Percentiles rank a stretch among this genome's conserved stretches.
Conservation (phyloP, 1,284 basidiomycete species). For the Heterobasidion parviporum region DNA sequence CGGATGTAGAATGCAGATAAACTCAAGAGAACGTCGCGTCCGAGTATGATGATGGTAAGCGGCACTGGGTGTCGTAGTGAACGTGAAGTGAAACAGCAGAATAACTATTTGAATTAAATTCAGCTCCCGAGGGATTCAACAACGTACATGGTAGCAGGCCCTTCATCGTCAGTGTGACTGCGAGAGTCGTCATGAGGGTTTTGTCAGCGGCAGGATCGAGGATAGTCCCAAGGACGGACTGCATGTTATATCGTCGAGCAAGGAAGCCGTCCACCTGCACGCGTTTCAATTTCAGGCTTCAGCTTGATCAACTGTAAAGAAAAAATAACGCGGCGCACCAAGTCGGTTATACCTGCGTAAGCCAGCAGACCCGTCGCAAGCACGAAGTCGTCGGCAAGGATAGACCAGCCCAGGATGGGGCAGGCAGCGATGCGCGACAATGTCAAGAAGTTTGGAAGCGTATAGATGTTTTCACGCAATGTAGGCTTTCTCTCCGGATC, state of each 20-base stretch:
- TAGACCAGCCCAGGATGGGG: constrained; percentile 88
- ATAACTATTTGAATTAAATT: background rate
- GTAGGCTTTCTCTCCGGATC: constrained; percentile 8
- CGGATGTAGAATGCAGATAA: constrained; percentile 92
- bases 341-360: constrained; percentile 86
- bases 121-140: background rate
- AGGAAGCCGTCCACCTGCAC: constrained; percentile 82
- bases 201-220: constrained; percentile 98
- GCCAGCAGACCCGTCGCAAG: constrained; percentile 78
- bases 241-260: constrained; percentile 81
- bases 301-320: constrained; percentile 12
- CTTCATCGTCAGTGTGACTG: constrained; percentile 78
- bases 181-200: constrained; percentile 90
- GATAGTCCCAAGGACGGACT: constrained; percentile 86
- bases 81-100: background rate
- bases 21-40: constrained; percentile 82
- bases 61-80: constrained; percentile 49
- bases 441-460: constrained; percentile 89
- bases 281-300: background rate
- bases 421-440: constrained; percentile 81
- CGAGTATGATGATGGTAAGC: constrained; percentile 81
- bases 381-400: constrained; percentile 77
- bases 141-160: constrained; percentile 76
- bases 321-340: constrained; percentile 45
- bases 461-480: constrained; percentile 87